Percentiles rank a stretch among this genome's conserved stretches.
Conservation (phyloP, 2,329 filamentous ascomycete genomes). For the Xylariaceae sp. region DNA sequence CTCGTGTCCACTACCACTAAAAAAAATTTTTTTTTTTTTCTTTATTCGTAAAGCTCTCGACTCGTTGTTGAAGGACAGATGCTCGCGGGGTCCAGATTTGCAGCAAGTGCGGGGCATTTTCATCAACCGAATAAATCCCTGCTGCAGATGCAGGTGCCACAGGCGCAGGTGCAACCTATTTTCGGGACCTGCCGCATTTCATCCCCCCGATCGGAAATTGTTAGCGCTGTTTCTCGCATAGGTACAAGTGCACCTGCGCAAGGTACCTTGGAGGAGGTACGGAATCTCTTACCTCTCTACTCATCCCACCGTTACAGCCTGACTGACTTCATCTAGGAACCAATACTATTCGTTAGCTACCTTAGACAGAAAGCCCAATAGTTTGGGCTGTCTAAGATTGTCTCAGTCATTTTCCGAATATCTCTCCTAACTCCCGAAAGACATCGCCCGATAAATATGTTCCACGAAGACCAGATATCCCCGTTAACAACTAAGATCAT, state of each 20-base stretch:
- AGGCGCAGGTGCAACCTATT: neutral
- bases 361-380: neutral
- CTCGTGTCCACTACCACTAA: neutral
- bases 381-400: neutral
- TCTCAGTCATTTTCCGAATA: neutral
- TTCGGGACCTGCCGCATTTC: neutral
- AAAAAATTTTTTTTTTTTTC: no score
- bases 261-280: no score
- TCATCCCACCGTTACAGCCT: neutral
- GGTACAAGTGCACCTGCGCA: no score
- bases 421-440: constrained; percentile 17
- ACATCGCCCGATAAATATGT: neutral
- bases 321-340: neutral
- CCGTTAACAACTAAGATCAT: neutral
- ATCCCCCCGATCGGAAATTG: neutral
- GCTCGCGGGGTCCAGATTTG: neutral
- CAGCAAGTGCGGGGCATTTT: neutral
- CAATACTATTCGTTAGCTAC: neutral
- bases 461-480: neutral
- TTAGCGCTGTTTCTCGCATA: neutral
- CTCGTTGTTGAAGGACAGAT: no score
- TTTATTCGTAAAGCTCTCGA: no score
- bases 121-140: neutral
- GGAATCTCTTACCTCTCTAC: no score
- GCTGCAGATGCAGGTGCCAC: neutral